phyloP scores from a whole-genome alignment of 805 yeast species.

The Yarrowia hollandica region DNA sequence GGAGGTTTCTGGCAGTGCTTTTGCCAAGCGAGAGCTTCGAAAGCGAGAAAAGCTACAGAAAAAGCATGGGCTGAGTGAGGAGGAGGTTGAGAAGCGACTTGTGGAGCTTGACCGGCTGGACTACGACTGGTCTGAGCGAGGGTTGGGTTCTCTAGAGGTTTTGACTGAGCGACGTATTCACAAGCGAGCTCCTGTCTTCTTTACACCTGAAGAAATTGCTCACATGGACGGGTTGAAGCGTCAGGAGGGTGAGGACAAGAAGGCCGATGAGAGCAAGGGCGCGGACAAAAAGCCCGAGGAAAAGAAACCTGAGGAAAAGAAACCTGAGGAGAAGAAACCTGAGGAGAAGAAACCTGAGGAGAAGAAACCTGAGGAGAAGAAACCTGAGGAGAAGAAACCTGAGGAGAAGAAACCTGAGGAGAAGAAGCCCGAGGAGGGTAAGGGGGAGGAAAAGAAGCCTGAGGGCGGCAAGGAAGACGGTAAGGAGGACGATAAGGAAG shows the following conservation, averaged over 20 bases:
- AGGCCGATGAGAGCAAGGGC: background rate
- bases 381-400: no score
- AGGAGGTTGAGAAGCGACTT: conserved; percentile 1
- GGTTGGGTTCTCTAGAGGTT: background rate
- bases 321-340: no score
- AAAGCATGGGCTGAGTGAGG: background rate
- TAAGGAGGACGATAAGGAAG: background rate
- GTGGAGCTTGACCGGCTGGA: conserved; percentile 8
- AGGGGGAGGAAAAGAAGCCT: background rate
- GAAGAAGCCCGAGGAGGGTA: background rate
- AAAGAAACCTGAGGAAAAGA: no score
- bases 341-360: no score
- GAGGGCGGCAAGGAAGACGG: no score
- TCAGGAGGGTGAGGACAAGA: background rate
- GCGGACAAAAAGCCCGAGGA: background rate
- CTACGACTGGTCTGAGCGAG: background rate
- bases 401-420: background rate
- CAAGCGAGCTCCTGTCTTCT: background rate
- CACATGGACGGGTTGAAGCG: background rate
- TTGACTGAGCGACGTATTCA: background rate
- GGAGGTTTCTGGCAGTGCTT: background rate
- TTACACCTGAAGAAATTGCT: background rate
- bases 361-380: background rate
- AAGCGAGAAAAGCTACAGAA: background rate
- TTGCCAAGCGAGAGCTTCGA: background rate